These are phyloP conservation scores for Coffea humblotiana DNA, from an alignment of 305 asterid genomes.

Conservation along the genomic window DNA sequence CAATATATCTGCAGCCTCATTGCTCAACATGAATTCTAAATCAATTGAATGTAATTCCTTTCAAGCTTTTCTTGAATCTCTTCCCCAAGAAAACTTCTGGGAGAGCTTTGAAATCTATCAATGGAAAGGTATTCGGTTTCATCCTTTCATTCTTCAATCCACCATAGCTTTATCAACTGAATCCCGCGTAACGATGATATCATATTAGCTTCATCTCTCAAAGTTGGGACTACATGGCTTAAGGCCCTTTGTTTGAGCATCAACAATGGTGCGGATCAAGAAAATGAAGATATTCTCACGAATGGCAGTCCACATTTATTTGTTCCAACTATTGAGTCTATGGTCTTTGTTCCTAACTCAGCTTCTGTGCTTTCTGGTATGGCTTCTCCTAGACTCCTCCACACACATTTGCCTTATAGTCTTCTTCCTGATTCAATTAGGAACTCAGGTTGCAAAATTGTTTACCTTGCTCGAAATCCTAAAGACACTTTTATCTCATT, in stretches of 20 bases:
- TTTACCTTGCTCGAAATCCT: conserved; percentile 23
- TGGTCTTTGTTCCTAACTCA: not conserved
- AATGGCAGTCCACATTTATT: conserved; percentile 11
- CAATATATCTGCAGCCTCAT: too few species aligned
- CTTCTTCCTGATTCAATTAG: conserved; percentile 20
- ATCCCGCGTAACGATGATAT: conserved; percentile 12
- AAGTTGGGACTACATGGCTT: conserved; percentile 27
- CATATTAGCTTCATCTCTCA: conserved; percentile 15
- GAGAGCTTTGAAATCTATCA: too few species aligned
- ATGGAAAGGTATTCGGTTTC: too few species aligned
- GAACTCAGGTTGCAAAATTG: conserved; percentile 21
- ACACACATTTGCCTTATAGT: conserved; percentile 19
- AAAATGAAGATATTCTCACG: conserved; percentile 10
- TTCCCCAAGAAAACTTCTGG: too few species aligned
- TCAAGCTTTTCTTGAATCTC: too few species aligned
- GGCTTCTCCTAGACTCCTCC: conserved; percentile 19
- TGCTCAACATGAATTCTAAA: too few species aligned
- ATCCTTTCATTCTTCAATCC: not conserved
- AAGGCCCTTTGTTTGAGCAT: conserved; percentile 21
- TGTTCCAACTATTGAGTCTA: conserved; percentile 16
- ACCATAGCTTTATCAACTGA: conserved; percentile 7
- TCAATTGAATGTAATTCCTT: too few species aligned
- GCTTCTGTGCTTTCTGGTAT: conserved; percentile 7
- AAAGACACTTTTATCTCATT: conserved; percentile 26
- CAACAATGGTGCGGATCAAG: conserved; percentile 10